These are phyloP conservation scores for Dioszegia crocea DNA, from an alignment of 768 basidiomycete genomes.

Conservation along the genomic window DNA sequence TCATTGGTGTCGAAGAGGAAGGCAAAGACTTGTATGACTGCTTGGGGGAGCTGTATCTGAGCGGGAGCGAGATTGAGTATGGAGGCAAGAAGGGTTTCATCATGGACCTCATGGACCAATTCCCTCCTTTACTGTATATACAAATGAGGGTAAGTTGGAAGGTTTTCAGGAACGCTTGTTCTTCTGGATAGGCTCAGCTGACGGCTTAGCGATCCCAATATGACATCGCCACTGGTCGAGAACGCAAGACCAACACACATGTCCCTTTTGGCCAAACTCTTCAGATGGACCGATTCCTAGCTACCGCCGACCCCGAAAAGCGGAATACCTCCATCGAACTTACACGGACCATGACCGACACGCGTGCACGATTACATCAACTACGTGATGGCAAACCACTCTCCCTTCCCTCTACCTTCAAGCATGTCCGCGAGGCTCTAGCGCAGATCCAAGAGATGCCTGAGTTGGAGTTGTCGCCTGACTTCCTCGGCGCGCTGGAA, in stretches of 20 bases:
- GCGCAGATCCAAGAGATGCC: slow-evolving; percentile 8
- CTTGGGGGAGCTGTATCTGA: slow-evolving; percentile 75
- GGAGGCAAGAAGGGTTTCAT: slow-evolving; percentile 72
- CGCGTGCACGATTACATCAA: slow-evolving; percentile 64
- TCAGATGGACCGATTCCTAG: slow-evolving; percentile 86
- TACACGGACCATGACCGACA: slow-evolving; percentile 61
- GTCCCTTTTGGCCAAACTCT: slow-evolving; percentile 83
- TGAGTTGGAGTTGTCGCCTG: slow-evolving; percentile 21
- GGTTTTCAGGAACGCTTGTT: no score
- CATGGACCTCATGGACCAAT: slow-evolving; percentile 76
- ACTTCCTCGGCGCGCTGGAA: slow-evolving; percentile 31
- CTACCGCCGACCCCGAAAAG: slow-evolving; percentile 67
- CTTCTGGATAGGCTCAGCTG: neutral
- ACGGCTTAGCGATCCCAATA: slow-evolving; percentile 54
- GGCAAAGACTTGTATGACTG: slow-evolving; percentile 93
- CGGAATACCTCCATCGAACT: slow-evolving; percentile 66
- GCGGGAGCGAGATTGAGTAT: slow-evolving; percentile 73
- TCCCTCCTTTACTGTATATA: slow-evolving; percentile 87
- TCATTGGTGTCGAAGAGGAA: slow-evolving; percentile 78
- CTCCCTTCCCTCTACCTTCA: slow-evolving; percentile 31
- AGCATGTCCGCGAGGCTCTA: slow-evolving; percentile 22
- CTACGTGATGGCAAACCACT: slow-evolving; percentile 63
- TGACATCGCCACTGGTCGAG: slow-evolving; percentile 81
- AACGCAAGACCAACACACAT: slow-evolving; percentile 94
- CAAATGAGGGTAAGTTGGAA: slow-evolving; percentile 87